These are phyloP conservation scores for Aureobasidium mangrovei DNA, from an alignment of 2,329 filamentous ascomycete genomes.

Conservation along the genomic window DNA sequence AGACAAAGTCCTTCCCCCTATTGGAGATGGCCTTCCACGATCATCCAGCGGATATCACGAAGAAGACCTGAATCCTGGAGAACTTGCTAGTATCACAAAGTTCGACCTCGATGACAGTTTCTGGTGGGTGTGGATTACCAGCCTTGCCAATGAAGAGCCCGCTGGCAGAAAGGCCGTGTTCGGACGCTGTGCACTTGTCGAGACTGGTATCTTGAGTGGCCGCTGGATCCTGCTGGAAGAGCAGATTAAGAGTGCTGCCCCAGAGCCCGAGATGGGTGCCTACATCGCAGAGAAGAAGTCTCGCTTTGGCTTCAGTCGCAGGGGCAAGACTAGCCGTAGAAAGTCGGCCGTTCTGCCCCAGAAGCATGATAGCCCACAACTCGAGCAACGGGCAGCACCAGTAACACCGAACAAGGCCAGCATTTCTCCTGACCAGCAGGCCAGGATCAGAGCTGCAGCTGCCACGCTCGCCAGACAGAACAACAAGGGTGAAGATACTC, in stretches of 20 bases:
- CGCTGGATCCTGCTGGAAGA: slow-evolving; percentile 95
- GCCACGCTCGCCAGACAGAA: slow-evolving; percentile 69
- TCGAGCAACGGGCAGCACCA: slow-evolving; percentile 35
- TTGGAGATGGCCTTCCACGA: slow-evolving; percentile 60
- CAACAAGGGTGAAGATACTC: slow-evolving; percentile 43
- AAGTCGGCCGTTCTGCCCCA: slow-evolving; percentile 48
- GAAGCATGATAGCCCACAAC: slow-evolving; percentile 24
- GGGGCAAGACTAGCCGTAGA: slow-evolving; percentile 58
- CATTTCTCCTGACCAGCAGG: slow-evolving; percentile 84
- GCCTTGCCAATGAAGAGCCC: slow-evolving; percentile 84
- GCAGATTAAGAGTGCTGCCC: slow-evolving; percentile 84
- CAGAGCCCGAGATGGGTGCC: slow-evolving; percentile 72
- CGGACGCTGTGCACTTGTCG: slow-evolving; percentile 83
- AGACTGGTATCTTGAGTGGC: slow-evolving; percentile 72
- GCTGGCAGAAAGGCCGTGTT: slow-evolving; percentile 81
- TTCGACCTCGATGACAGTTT: slow-evolving; percentile 91
- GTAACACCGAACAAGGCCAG: slow-evolving; percentile 65
- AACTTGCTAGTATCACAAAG: slow-evolving; percentile 81
- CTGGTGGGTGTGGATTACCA: slow-evolving; percentile 99
- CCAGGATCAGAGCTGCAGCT: slow-evolving; percentile 84
- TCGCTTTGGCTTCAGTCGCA: slow-evolving; percentile 74
- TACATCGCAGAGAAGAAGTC: slow-evolving; percentile 95
- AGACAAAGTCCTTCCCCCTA: slow-evolving; percentile 81
- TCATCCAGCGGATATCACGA: slow-evolving; percentile 60
- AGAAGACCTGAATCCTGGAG: slow-evolving; percentile 74